Percentiles rank a stretch among this genome's conserved stretches.
Evolutionary conservation across 305 asterid species (phyloP).

Genomic region (Fraxinus dipetala): DNA sequence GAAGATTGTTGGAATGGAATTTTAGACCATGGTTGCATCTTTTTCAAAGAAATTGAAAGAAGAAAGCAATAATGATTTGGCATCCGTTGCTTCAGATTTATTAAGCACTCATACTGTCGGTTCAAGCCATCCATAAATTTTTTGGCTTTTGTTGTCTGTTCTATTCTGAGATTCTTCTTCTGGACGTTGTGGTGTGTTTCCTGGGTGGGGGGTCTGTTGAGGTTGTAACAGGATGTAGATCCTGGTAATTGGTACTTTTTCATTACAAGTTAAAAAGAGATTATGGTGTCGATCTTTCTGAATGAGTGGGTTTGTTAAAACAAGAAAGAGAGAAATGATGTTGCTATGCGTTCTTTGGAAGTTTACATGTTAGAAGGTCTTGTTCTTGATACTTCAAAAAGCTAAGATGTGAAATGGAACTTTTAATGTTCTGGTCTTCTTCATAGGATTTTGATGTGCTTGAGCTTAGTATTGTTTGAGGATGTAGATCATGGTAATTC

Average conservation of each 20-base stretch:
- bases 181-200: background rate
- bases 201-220: too few species aligned
- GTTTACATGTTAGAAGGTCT: background rate
- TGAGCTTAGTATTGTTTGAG: background rate
- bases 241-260: background rate
- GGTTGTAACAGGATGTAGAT: too few species aligned
- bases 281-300: background rate
- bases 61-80: background rate
- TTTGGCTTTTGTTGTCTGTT: background rate
- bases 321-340: background rate
- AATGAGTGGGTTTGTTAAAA: background rate
- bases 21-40: background rate
- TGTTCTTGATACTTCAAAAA: background rate
- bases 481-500: background rate
- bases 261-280: background rate
- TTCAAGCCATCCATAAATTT: background rate
- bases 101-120: background rate
- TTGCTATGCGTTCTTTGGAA: background rate
- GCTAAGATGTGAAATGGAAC: background rate
- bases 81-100: background rate
- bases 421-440: background rate
- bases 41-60: background rate
- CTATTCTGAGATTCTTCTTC: background rate
- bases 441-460: background rate
- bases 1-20: background rate